These are phyloP conservation scores for Magnaporthales sp. DNA, from an alignment of 2,329 filamentous ascomycete species.

Conservation along the genomic window DNA sequence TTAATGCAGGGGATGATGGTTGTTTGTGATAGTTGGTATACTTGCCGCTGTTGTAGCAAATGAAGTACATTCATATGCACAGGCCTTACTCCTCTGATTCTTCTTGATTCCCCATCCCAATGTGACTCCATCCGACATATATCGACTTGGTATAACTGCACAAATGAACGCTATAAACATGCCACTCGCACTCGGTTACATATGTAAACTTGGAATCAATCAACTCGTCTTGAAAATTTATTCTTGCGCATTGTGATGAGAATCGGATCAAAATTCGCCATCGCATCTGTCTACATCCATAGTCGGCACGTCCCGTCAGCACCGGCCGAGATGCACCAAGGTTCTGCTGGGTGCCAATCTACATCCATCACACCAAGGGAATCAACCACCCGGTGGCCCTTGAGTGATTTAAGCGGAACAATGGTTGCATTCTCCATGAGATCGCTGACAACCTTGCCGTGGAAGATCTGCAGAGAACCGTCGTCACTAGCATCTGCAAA, in stretches of 20 bases:
- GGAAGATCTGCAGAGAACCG: slow-evolving; percentile 90
- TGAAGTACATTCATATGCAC: neutral
- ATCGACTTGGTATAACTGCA: neutral
- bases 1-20: neutral
- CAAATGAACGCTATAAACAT: neutral
- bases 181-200: neutral
- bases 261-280: neutral
- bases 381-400: slow-evolving; percentile 78
- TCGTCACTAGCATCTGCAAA: slow-evolving; percentile 96
- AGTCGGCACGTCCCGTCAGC: slow-evolving; percentile 88
- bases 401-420: slow-evolving; percentile 89
- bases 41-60: neutral
- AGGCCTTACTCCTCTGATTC: neutral
- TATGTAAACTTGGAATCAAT: neutral
- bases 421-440: slow-evolving; percentile 95
- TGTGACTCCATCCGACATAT: neutral
- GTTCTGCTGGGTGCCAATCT: slow-evolving; percentile 91
- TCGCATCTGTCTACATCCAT: slow-evolving; percentile 54
- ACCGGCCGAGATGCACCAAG: slow-evolving; percentile 90
- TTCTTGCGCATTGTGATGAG: neutral
- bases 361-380: slow-evolving; percentile 87
- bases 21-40: neutral
- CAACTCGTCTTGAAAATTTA: neutral
- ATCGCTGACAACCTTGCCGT: slow-evolving; percentile 90
- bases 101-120: neutral